Evolutionary conservation across 2,329 filamentous ascomycete species (phyloP), one percentile per base, ranked within the genome.

Genomic region (Colletotrichum noveboracense): DNA sequence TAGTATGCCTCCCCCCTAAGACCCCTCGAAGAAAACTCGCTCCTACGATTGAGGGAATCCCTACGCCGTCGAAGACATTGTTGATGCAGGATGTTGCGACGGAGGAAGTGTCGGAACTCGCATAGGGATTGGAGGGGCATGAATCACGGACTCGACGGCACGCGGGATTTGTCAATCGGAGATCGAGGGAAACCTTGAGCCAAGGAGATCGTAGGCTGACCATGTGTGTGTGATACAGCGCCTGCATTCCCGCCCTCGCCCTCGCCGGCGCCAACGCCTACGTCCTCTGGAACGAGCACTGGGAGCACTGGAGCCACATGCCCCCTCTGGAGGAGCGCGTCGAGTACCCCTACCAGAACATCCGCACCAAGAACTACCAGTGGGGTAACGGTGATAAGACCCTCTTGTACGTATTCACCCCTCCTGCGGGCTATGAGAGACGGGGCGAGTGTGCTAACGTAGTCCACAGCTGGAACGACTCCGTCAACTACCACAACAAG

Each of bases 271-370:
- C 93, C 87, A 99, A 99, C 86, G 96, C 96, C 82, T 98, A 94
- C 86, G 93, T 93, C 84, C 93, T 98, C 78, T 99, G 96, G 95
- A 93, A 92, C 82, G 95, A 97, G 89, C 97, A 99, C 88, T 98
- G 96, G 96, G 95, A 97, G 88, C 97, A 99, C 91, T 95, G 94
- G 92, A 88, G 86, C 69, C 96, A 98, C 88, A 88, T 95, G 86
- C 92, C 94, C 76, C 94, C 97, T 79, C 90, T 96, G 80, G 95
- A 98, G 90, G 97, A 99, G 89, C 94, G 95, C 84, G 88, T 91
- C 82, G 95, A 98, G 90, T 99, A 98, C 88, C 89, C 96, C 76
- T 99, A 98, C 93, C 95, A 98, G 92, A 99, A 99, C 91, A 94
- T 99, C 86, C 94, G 97, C 85, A 91, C 92, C 86, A 98, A 97